Conservation (phyloP, 306 rosid genomes). For the Dalbergia oliveri region DNA sequence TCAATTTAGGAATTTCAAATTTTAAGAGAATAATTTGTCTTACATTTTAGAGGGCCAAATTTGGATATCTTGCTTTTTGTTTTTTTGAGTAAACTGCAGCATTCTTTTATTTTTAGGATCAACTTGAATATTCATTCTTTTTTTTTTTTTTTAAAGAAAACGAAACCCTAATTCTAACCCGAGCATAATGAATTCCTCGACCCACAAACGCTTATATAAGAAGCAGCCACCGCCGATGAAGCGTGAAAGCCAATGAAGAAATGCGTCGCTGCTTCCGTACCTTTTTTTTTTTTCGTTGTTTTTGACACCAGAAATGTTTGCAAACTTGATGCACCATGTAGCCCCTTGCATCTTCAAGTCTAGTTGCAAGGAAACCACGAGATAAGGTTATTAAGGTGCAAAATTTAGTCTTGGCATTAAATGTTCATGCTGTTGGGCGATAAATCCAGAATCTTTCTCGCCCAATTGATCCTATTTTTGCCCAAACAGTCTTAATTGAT, state of each 20-base stretch:
- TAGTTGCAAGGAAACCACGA: conserved; percentile 60
- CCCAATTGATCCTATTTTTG: conserved; percentile 7
- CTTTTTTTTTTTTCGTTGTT: background rate
- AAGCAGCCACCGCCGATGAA: background rate
- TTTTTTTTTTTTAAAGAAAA: background rate
- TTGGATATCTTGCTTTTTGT: no score
- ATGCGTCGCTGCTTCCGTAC: background rate
- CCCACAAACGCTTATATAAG: background rate
- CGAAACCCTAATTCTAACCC: conserved; percentile 33
- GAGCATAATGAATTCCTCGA: background rate
- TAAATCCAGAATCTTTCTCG: conserved; percentile 1
- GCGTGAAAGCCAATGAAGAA: background rate
- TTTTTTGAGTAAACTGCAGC: no score
- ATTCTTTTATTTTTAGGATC: no score
- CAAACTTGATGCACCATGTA: conserved; percentile 47
- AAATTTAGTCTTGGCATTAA: conserved; percentile 51
- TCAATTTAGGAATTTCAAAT: no score
- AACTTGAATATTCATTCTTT: no score
- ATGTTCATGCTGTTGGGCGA: conserved; percentile 22
- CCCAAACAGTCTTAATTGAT: conserved; percentile 30
- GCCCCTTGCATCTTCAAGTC: conserved; percentile 62
- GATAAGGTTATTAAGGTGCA: conserved; percentile 56
- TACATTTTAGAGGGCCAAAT: no score
- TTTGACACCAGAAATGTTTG: background rate
- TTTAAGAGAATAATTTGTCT: no score